Evolutionary conservation across 1,139 yeast species (phyloP).

Genomic region (Candida sanyaensis): DNA sequence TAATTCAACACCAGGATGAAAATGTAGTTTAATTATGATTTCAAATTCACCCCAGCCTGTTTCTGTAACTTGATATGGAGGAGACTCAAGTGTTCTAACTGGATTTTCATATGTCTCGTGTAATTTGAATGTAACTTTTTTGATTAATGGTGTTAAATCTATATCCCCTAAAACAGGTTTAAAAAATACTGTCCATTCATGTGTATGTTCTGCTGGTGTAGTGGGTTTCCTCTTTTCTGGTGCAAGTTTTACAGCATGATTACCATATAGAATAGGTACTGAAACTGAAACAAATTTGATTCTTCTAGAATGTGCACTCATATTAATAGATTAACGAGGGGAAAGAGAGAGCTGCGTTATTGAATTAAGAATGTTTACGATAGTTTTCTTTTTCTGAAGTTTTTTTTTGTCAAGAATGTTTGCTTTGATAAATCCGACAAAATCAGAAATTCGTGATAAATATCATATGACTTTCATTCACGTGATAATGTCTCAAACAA

Average conservation of each 20-base stretch:
- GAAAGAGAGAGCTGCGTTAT: too few species aligned
- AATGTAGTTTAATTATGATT: slow-evolving; percentile 81
- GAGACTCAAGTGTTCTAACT: slow-evolving; percentile 77
- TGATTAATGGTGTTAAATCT: slow-evolving; percentile 80
- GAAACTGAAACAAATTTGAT: slow-evolving; percentile 74
- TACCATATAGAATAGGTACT: slow-evolving; percentile 87
- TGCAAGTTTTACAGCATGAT: slow-evolving; percentile 73
- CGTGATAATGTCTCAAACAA: too few species aligned
- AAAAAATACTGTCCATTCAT: slow-evolving; percentile 92
- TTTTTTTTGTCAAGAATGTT: too few species aligned
- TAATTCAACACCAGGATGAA: slow-evolving; percentile 70
- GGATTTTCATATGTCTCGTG: slow-evolving; percentile 94
- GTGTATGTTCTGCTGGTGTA: slow-evolving; percentile 91
- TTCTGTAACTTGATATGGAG: slow-evolving; percentile 95
- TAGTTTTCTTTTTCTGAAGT: too few species aligned
- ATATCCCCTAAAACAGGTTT: slow-evolving; percentile 76
- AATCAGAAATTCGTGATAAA: too few species aligned
- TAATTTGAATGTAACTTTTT: slow-evolving; percentile 88
- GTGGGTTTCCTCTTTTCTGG: slow-evolving; percentile 61
- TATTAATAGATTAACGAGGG: not conserved
- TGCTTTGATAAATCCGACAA: too few species aligned
- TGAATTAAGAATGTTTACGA: too few species aligned
- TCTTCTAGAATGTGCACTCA: slow-evolving; percentile 26
- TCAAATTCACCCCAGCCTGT: slow-evolving; percentile 99
- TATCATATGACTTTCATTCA: too few species aligned